These are phyloP conservation scores for Neofusicoccum ribis DNA, from an alignment of 2,329 filamentous ascomycete species.

Conservation along the genomic window DNA sequence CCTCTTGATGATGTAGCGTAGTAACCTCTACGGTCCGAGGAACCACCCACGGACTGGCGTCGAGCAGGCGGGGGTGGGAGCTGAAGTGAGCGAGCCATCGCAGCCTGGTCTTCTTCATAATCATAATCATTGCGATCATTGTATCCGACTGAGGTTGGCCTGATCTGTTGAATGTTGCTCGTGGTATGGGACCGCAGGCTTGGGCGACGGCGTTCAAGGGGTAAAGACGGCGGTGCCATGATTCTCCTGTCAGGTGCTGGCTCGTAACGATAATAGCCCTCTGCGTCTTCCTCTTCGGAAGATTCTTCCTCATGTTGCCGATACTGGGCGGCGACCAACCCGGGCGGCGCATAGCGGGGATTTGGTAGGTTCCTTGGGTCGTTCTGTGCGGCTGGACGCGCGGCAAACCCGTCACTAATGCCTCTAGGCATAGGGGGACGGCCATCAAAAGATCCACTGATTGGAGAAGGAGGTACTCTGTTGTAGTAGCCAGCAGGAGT, in stretches of 20 bases:
- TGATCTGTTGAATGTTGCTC: not conserved
- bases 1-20: not conserved
- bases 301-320: not conserved
- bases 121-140: not conserved
- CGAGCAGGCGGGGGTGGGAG: not conserved
- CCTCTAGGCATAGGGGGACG: not conserved
- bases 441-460: not conserved
- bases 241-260: not conserved
- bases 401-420: not conserved
- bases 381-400: not conserved
- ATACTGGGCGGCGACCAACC: too few species aligned
- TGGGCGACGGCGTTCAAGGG: not conserved
- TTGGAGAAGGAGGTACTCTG: not conserved
- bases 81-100: not conserved
- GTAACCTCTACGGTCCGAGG: not conserved
- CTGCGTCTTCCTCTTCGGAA: not conserved
- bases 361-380: not conserved
- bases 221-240: not conserved
- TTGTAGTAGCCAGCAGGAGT: slow-evolving; percentile 23
- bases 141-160: not conserved
- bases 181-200: slow-evolving; percentile 1
- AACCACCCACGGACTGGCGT: not conserved
- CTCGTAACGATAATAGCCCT: not conserved
- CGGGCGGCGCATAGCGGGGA: not conserved
- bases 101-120: not conserved